phyloP scores from a whole-genome alignment of 177 flowering plant genomes.

The Vitis hybrid region DNA sequence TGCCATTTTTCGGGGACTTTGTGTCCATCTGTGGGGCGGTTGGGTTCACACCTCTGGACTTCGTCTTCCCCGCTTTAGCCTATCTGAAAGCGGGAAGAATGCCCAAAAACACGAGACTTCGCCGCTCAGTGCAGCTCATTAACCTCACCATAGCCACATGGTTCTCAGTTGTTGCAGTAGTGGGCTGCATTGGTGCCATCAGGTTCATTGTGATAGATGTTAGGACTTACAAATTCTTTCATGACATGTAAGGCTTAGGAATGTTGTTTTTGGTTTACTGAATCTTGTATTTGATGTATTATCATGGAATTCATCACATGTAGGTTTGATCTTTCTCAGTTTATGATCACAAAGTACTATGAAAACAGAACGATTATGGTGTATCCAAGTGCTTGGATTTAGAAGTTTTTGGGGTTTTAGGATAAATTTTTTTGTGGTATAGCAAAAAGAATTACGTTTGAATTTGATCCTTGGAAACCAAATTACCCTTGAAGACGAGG shows the following conservation, averaged over 20 bases:
- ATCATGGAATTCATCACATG: too few relatives aligned
- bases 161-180: conserved; percentile 56
- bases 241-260: conserved; percentile 37
- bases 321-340: too few relatives aligned
- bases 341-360: too few relatives aligned
- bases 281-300: too few relatives aligned
- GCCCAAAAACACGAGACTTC: conserved; percentile 26
- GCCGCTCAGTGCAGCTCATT: conserved; percentile 25
- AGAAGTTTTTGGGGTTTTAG: too few relatives aligned
- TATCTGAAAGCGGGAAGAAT: conserved; percentile 51
- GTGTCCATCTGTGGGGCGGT: conserved; percentile 69
- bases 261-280: too few relatives aligned
- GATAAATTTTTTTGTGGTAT: too few relatives aligned
- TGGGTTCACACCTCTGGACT: conserved; percentile 67
- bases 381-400: too few relatives aligned
- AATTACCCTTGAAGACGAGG: too few relatives aligned
- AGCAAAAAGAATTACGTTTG: too few relatives aligned
- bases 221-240: conserved; percentile 53
- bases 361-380: too few relatives aligned
- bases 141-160: conserved; percentile 39
- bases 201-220: conserved; percentile 43
- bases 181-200: conserved; percentile 60
- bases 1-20: conserved; percentile 69
- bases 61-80: conserved; percentile 57
- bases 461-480: too few relatives aligned